Evolutionary conservation across 2,329 filamentous ascomycete genomes (phyloP), one percentile per base, ranked within the genome.

Genomic region (Aspergillus tamarii): DNA sequence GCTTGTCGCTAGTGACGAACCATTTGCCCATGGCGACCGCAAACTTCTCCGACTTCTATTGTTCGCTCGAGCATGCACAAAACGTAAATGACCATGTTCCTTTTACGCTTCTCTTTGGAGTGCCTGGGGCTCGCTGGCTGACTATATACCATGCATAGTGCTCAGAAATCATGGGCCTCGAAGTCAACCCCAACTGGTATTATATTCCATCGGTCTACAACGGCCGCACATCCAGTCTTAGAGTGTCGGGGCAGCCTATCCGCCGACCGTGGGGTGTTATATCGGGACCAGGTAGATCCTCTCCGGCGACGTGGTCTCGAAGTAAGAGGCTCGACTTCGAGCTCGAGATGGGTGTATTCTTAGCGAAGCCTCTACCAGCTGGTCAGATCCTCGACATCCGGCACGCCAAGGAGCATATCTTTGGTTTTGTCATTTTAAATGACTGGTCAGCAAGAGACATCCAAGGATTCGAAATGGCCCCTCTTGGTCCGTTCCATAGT

Each of bases 401-500:
- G 7, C 9, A 41, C 19, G 39, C 39, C 16, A 41, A 3, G 16
- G 39, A 41, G 39, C 39, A 41, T 41, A 3, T 41, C 19, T 41
- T 89, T 71, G 87, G 88, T 0, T 78, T 88, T n/a, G 83, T 87
- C 0, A 74, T 90, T 43, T 69, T 89, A 8, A 89, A 89, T 64
- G 87, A 89, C 66, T 89, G 87, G 87, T 61, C 59, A 77, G 84
- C 86, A 23, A 79, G 87, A n/a, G 86, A 88, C 69, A 86, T 88
- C 8, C 87, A 89, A 70, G 79, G 74, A 0, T 77, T 86, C 28
- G 87, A 89, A 67, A 88, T 88, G 85, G 78, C 76, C 4, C 87
- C 87, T 0, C 74, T 88, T 0, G 87, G 87, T 0, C 87, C 87
- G 0, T 83, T 88, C 64, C 86, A 88, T 59, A 82, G 82, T 1